Evolutionary conservation across 1,284 basidiomycete species (phyloP).

Genomic region (Ustilago xerochloae): DNA sequence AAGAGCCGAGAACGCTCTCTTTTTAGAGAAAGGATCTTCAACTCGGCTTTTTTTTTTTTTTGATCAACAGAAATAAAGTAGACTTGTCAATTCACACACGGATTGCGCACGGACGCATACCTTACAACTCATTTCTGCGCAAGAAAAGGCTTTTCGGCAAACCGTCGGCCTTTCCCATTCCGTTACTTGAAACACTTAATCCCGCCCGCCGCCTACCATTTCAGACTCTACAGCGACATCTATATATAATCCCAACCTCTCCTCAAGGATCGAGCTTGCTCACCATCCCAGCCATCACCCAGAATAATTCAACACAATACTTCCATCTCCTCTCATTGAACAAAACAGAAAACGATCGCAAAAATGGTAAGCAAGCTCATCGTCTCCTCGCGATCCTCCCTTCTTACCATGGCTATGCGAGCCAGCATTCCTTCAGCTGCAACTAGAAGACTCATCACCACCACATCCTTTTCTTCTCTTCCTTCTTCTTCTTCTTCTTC

Average conservation of each 20-base stretch:
- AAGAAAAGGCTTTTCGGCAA: slow-evolving; percentile 1
- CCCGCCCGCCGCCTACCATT: too few species aligned
- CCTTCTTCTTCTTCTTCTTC: neutral
- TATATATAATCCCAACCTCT: slow-evolving; percentile 11
- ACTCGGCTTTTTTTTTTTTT: neutral
- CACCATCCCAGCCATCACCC: neutral
- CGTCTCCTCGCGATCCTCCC: slow-evolving; percentile 6
- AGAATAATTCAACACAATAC: neutral
- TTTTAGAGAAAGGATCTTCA: neutral
- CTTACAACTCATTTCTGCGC: neutral
- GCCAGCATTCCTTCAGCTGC: slow-evolving; percentile 3
- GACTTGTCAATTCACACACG: too few species aligned
- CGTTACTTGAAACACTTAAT: neutral
- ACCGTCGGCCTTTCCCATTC: slow-evolving; percentile 15
- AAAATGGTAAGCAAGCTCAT: slow-evolving; percentile 51
- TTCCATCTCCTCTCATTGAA: too few species aligned
- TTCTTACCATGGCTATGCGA: slow-evolving; percentile 14
- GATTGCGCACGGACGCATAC: slow-evolving; percentile 7
- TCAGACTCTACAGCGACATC: too few species aligned
- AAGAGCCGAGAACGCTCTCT: neutral
- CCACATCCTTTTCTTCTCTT: slow-evolving; percentile 8
- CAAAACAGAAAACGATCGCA: slow-evolving; percentile 4
- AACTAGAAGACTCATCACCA: slow-evolving; percentile 40
- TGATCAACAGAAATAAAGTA: neutral
- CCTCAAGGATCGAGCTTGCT: neutral